phyloP scores from a whole-genome alignment of 139 green algal species.

The Chlorella sp. region DNA sequence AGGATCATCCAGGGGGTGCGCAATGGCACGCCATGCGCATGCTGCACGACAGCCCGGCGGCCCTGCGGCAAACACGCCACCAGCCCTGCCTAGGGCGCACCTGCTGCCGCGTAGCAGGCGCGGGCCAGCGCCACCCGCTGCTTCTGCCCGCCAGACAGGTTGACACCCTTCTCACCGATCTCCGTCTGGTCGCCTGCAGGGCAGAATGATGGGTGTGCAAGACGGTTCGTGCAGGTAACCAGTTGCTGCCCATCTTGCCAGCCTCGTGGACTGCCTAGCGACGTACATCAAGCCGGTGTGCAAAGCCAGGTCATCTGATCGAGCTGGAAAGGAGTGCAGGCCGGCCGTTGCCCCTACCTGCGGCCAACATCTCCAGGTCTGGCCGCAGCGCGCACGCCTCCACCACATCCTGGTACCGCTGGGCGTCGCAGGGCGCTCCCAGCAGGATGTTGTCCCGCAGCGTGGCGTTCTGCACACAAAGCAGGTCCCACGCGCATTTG shows the following conservation, averaged over 20 bases:
- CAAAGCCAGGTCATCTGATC: too few species aligned
- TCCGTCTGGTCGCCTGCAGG: conserved; percentile 43
- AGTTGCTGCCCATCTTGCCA: too few species aligned
- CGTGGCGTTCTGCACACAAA: conserved; percentile 51
- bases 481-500: too few species aligned
- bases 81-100: background rate
- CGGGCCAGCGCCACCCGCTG: conserved; percentile 78
- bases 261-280: too few species aligned
- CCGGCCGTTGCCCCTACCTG: conserved; percentile 13
- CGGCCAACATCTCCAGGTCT: conserved; percentile 59
- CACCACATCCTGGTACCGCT: conserved; percentile 61
- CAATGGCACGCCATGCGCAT: background rate
- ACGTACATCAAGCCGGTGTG: too few species aligned
- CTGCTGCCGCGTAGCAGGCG: conserved; percentile 66
- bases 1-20: background rate
- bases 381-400: conserved; percentile 63
- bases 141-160: conserved; percentile 57
- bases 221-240: too few species aligned
- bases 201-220: background rate
- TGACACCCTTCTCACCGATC: conserved; percentile 67
- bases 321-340: too few species aligned
- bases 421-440: conserved; percentile 54
- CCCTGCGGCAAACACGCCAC: background rate
- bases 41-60: too few species aligned
- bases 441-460: conserved; percentile 88